Percentiles rank a stretch among this genome's conserved stretches.
Evolutionary conservation across 2,329 filamentous ascomycete genomes (phyloP).

Genomic region (Graphilbum fragrans): DNA sequence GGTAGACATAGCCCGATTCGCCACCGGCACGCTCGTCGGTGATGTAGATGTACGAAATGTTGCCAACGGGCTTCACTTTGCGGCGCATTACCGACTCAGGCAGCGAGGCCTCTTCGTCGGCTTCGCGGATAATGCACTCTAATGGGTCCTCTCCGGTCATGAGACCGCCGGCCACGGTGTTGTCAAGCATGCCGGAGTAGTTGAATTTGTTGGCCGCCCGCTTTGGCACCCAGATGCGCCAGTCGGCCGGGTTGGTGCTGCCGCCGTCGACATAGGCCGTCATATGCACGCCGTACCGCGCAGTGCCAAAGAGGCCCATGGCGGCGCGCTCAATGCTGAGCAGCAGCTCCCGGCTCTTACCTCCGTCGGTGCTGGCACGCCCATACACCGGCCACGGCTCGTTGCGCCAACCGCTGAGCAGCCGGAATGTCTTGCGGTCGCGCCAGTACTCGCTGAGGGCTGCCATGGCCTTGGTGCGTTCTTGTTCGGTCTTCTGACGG

Average conservation of each 20-base stretch:
- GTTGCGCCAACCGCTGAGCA: constrained; percentile 68
- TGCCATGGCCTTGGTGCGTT: constrained; percentile 45
- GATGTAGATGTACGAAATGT: constrained; percentile 76
- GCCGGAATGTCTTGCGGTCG: constrained; percentile 55
- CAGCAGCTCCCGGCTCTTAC: constrained; percentile 28
- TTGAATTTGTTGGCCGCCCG: constrained; percentile 70
- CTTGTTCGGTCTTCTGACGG: constrained; percentile 39
- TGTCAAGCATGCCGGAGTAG: constrained; percentile 87
- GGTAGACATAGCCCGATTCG: constrained; percentile 72
- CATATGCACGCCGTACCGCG: constrained; percentile 74
- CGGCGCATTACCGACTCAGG: constrained; percentile 55
- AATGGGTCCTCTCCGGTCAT: constrained; percentile 69
- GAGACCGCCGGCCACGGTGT: constrained; percentile 78
- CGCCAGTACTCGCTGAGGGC: constrained; percentile 56
- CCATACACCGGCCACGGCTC: constrained; percentile 73
- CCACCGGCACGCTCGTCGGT: constrained; percentile 65
- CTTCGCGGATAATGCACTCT: constrained; percentile 75
- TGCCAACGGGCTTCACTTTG: constrained; percentile 48
- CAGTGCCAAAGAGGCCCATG: constrained; percentile 60
- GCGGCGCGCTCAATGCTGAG: constrained; percentile 70
- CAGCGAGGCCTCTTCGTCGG: constrained; percentile 78
- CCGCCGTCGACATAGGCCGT: constrained; percentile 52
- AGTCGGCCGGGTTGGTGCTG: constrained; percentile 24
- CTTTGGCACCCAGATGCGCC: constrained; percentile 77
- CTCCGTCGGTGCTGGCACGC: constrained; percentile 32